Evolutionary conservation across 1,284 basidiomycete genomes (phyloP), one percentile per base, ranked within the genome.

Genomic region (Tilletia setariae): DNA sequence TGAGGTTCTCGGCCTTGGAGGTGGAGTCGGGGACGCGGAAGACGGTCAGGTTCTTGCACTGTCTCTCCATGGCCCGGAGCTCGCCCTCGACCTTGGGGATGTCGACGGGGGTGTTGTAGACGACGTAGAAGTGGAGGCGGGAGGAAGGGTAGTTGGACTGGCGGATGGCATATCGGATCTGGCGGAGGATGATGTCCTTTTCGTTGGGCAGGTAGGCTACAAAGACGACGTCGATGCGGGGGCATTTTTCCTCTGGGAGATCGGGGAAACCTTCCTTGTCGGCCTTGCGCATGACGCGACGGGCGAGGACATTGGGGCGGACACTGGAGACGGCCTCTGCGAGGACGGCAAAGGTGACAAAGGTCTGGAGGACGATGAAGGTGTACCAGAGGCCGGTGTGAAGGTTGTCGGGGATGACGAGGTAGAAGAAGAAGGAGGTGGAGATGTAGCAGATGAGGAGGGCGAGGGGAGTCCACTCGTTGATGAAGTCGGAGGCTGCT

Each of bases 201-300:
- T 79, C 76, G 65, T 78, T 78, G n/a, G 76, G 76, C 9, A 78
- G 65, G 63, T 79, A 78, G 28, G 77, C 76, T 0, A 79, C 76
- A 15, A 79, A 72, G 16, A 79, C 72, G 16, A 79, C 65, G 51
- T 79, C 77, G 67, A 79, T 74, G 19, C 67, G 44, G 0, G 77
- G 76, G 72, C 77, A 79, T 1, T 59, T 32, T 1, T 67, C 67
- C 30, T 75, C 69, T 2, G 19, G 25, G 40, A 65, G 23, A 16
- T 65, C 44, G 8, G 56, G 30, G 56, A 67, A 70, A 25, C 73
- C 72, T 19, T 71, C 70, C 64, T 74, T 75, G 46, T 62, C 67
- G 1, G 74, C 73, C 43, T 75, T 72, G 43, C 77, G 73, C 13
- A 70, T 66, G 0, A 69, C 76, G 1, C 77, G 66, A 21, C 77